Conservation (phyloP, 1,139 yeast species). For the Geotrichum bryndzae region DNA sequence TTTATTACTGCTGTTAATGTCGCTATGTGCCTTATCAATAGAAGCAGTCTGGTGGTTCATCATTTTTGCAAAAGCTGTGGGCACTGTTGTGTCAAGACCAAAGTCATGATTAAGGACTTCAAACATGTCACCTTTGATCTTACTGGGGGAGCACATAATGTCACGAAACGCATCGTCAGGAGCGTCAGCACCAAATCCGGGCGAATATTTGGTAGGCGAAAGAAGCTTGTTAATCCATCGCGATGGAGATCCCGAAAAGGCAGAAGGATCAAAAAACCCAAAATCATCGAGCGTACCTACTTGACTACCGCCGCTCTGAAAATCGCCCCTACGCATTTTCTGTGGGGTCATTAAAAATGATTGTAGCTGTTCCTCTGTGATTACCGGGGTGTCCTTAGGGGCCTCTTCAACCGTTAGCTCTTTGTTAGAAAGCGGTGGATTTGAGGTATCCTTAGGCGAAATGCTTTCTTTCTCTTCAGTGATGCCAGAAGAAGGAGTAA, state of each 20-base stretch:
- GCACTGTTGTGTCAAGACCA: constrained; percentile 1
- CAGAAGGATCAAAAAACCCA: constrained; percentile 8
- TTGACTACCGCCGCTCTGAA: neutral
- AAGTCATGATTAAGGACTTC: constrained; percentile 2
- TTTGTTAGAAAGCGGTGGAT: neutral
- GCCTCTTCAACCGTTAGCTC: neutral
- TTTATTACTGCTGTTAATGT: neutral
- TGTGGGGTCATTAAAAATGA: constrained; percentile 2
- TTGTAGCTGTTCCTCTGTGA: constrained; percentile 3
- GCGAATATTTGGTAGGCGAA: constrained; percentile 6
- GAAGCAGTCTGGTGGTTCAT: neutral
- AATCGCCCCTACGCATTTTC: neutral
- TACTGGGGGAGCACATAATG: constrained; percentile 12
- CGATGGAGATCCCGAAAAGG: constrained; percentile 15
- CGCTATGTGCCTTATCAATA: neutral
- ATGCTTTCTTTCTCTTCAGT: constrained; percentile 10
- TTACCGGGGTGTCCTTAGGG: neutral
- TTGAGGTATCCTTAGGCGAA: constrained; percentile 1
- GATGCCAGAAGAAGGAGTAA: neutral
- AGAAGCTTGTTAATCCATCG: constrained; percentile 12
- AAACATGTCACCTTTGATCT: constrained; percentile 4
- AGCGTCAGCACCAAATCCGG: constrained; percentile 1
- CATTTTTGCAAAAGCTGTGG: constrained; percentile 5
- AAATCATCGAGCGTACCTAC: constrained; percentile 6
- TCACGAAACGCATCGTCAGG: constrained; percentile 6